Percentiles rank a stretch among this genome's conserved stretches.
These are phyloP conservation scores for Dendrostoma leiphaemia DNA, from an alignment of 2,329 filamentous ascomycete genomes.

Conservation along the genomic window DNA sequence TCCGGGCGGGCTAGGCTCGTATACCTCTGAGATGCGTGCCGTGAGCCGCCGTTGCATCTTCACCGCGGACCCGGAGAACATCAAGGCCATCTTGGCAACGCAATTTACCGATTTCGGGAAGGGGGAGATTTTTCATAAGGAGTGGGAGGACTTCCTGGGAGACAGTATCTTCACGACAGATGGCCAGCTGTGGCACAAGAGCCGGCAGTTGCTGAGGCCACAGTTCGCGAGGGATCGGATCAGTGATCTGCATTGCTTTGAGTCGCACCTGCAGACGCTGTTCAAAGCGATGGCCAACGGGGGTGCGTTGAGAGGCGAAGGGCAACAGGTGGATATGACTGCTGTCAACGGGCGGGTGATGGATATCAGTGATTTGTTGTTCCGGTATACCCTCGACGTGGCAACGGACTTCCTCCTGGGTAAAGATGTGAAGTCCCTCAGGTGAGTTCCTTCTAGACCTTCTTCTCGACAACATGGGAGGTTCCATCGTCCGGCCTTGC, in stretches of 20 bases:
- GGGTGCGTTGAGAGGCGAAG: conserved; percentile 54
- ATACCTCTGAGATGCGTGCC: conserved; percentile 60
- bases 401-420: conserved; percentile 86
- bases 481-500: neutral
- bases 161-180: conserved; percentile 81
- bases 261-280: conserved; percentile 73
- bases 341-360: conserved; percentile 61
- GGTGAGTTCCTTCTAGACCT: conserved; percentile 38
- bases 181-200: conserved; percentile 73
- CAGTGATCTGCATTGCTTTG: conserved; percentile 77
- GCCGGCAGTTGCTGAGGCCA: conserved; percentile 77
- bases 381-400: conserved; percentile 80
- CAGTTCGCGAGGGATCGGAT: conserved; percentile 86
- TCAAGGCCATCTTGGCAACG: conserved; percentile 85
- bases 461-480: neutral
- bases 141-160: conserved; percentile 75
- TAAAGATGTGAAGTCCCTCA: conserved; percentile 64
- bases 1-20: conserved; percentile 42
- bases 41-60: conserved; percentile 62
- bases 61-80: conserved; percentile 83
- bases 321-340: conserved; percentile 63
- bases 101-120: conserved; percentile 88
- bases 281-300: conserved; percentile 64
- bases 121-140: conserved; percentile 68
- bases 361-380: conserved; percentile 76